Conservation (phyloP, 2,329 filamentous ascomycete species). For the Trichoderma simmonsii region DNA sequence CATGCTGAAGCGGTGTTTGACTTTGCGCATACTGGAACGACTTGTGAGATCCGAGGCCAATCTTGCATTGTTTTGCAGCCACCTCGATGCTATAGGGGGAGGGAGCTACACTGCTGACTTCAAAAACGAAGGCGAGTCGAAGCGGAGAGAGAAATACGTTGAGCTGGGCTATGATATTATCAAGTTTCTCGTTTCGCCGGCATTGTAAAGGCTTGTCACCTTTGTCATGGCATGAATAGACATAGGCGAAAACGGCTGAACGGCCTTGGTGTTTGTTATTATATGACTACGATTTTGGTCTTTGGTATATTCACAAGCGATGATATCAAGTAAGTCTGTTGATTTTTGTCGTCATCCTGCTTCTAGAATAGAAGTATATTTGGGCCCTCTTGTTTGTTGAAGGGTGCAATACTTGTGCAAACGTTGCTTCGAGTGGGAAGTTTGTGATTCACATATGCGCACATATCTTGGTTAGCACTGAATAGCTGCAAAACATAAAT, state of each 20-base stretch:
- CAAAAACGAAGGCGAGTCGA: constrained; percentile 22
- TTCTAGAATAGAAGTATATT: not conserved
- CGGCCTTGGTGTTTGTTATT: not conserved
- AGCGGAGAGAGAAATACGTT: constrained; percentile 37
- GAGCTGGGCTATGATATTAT: constrained; percentile 53
- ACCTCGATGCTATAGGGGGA: constrained; percentile 49
- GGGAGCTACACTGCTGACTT: constrained; percentile 40
- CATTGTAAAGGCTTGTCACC: constrained; percentile 35
- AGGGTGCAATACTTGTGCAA: not conserved
- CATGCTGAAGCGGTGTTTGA: constrained; percentile 54
- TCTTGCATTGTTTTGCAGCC: constrained; percentile 43
- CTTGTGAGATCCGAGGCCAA: constrained; percentile 36
- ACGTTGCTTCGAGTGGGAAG: not conserved
- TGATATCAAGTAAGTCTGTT: not conserved
- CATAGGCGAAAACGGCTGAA: not conserved
- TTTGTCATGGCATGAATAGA: not conserved
- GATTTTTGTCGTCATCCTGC: not conserved
- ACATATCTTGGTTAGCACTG: not conserved
- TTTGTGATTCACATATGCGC: not conserved
- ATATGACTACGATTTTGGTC: not conserved
- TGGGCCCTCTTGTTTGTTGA: not conserved
- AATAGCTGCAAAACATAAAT: not conserved
- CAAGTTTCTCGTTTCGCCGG: constrained; percentile 50
- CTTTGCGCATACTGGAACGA: constrained; percentile 43
- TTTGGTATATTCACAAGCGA: not conserved